These are phyloP conservation scores for Brassica carinata DNA, from an alignment of 345 rosid species.

Conservation along the genomic window DNA sequence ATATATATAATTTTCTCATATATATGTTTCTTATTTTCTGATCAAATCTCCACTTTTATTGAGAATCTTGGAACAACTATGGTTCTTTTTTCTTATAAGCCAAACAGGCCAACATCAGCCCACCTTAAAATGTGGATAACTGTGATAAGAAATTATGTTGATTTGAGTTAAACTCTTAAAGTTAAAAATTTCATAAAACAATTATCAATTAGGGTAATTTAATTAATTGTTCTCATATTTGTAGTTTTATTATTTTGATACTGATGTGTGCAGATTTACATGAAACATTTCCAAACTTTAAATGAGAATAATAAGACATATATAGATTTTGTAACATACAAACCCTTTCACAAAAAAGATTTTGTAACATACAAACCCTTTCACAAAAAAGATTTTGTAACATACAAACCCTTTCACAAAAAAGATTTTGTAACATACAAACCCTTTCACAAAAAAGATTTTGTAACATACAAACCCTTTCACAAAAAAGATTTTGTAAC, in stretches of 20 bases:
- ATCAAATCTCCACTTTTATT: constrained; percentile 28
- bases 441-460: too few relatives aligned
- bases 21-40: constrained; percentile 29
- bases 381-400: too few relatives aligned
- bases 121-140: not conserved
- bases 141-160: not conserved
- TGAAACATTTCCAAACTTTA: not conserved
- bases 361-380: too few relatives aligned
- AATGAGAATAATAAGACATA: not conserved
- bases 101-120: constrained; percentile 10
- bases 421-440: too few relatives aligned
- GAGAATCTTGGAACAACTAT: constrained; percentile 25
- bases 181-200: not conserved
- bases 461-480: too few relatives aligned
- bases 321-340: too few relatives aligned
- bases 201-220: not conserved
- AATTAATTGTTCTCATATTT: not conserved
- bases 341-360: too few relatives aligned
- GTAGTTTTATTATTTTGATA: not conserved
- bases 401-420: too few relatives aligned
- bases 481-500: too few relatives aligned
- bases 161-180: not conserved
- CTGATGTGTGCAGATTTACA: not conserved
- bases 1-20: not conserved
- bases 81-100: constrained; percentile 14